Evolutionary conservation across 768 basidiomycete species (phyloP), one percentile per base, ranked within the genome.

Genomic region (Naganishia onofrii): DNA sequence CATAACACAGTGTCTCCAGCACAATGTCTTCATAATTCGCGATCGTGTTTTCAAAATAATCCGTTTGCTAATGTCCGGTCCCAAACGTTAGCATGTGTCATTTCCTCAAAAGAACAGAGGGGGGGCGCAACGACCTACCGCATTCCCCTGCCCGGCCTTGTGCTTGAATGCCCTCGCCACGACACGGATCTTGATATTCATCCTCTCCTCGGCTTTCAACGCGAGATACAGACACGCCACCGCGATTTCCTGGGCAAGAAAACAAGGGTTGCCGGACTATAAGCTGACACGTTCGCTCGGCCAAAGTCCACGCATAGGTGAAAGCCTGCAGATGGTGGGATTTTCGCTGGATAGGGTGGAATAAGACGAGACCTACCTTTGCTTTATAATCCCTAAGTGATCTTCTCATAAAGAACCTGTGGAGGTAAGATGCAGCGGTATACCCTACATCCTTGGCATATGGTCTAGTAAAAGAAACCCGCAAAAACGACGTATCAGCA

Each of bases 1-100:
- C 69, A 58, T 64, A 70, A 26, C 69, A 70, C 8, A 70, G 36
- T 13, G 69, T 58, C n/a, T 70, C 69, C 19, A 70, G 60, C n/a
- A 70, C 46, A 8, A 55, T 4, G 15, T 70, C 69, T 70, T 70
- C 69, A n/a, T 64, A 36, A 10, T 44, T 12, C 19, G 69, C 69
- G 19, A 58, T 52, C 9, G 53, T 70, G 52, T 70, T 54, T 28
- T 66, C 65, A 19, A 26, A 66, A 10, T 42, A 44, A 63, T 63
- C 60, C 42, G 57, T 57, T 28, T 31, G 17, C 46, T 51, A 31
- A 28, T 9, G 19, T 26, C 55, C 12, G 29, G 9, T 42, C 4
- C 34, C 34, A 36, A 12, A 12, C 4, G 34, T 36, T 12, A 36
- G 34, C 6, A 36, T 12, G 6, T 36, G 34, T 36, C 4, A 36